Base-by-base conservation (phyloP, 768 basidiomycete species). In the Gymnopilus junonius region DNA sequence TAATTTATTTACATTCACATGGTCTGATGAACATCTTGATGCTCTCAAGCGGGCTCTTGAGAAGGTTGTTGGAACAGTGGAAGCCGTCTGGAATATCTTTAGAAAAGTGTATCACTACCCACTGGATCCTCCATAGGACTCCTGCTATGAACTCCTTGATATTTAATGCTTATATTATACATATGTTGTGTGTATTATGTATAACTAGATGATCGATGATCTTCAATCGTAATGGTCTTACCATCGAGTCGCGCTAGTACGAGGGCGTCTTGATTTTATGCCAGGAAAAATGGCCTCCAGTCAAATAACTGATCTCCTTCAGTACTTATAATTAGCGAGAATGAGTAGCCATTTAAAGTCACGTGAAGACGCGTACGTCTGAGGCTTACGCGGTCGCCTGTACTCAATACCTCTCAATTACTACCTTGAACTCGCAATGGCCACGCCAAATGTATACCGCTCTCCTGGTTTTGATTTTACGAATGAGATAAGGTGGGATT, bases 381-480 rank as follows among this genome's bases (percentile, higher is more conserved):
- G 20, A 35, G 65, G 58, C 63, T 67, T 67, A 64, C 66, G 66
- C 66, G 66, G 63, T 67, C 63, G 50, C 31, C 35, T 34, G 14
- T 31, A 27, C 27, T 57, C 45, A n/a, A 20, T 42, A 46, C 59
- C n/a, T 46, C 48, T 45, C 45, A 25, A 43, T 23, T 42, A 42
- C 37, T 10, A 45, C 50, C 35, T 37, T 64, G 27, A 51, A 43
- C 60, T 66, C 55, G 59, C 73, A 58, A 88, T 87, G 85, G 74
- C 82, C 58, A 70, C 76, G 57, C 70, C 83, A 43, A 81, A 82
- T 17, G 77, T 84, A 32, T 83, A 83, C 76, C 79, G 76, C 12
- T 65, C 79, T 7, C 70, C 89, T 3, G 92, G 91, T 4, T 94
- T 94, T 73, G 85, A 93, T 72, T 94, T 94, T 68, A 86, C 91